Evolutionary conservation across 2,329 filamentous ascomycete species (phyloP), one percentile per base, ranked within the genome.

Genomic region (Leptodontidium sp.): DNA sequence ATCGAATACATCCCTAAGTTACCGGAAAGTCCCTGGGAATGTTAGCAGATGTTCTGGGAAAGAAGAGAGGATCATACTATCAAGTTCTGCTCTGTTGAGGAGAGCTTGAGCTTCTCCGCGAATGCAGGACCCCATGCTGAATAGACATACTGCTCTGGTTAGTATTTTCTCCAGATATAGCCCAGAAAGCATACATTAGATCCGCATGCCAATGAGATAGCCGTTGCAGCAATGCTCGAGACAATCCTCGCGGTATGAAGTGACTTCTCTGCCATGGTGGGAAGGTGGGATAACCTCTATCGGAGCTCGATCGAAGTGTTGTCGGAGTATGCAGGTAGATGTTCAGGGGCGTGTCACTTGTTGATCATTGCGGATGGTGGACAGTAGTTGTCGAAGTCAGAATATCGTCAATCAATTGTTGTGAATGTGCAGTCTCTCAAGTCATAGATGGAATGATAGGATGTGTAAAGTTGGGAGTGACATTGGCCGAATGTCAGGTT

Each of bases 101-200:
- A 94, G 70, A 98, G 88, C 78, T 91, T 90, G 75, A 99, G 85
- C 75, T 88, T 90, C 77, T 97, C 90, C 61, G 94, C 94, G 78
- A 98, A 98, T 81, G 98, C 94, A 24, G 96, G 96, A 15, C 93
- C 94, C 94, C 96, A 99, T 81, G 95, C 95, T 66, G 94, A 98
- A 82, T 98, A 99, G 78, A 94, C 95, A 88, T 99, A 98, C 93
- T 98, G 4, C 45, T 50, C 15, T 61, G 45, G 58, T 71, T 49
- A 71, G 67, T 61, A 61, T 24, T 61, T 17, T 2, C n/a, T 29
- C 4, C 38, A 11, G 17, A 38, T 45, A 12, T 59, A n/a, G 6
- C 8, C 14, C 8, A 55, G 47, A 64, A 55, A 9, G 81, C 89
- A 77, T 82, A 97, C 94, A 80, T 98, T 98, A 71, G 94, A 97